Percentiles rank a stretch among this genome's conserved stretches.
phyloP scores from a whole-genome alignment of 116 monocot genomes.

The Posidonia oceanica region DNA sequence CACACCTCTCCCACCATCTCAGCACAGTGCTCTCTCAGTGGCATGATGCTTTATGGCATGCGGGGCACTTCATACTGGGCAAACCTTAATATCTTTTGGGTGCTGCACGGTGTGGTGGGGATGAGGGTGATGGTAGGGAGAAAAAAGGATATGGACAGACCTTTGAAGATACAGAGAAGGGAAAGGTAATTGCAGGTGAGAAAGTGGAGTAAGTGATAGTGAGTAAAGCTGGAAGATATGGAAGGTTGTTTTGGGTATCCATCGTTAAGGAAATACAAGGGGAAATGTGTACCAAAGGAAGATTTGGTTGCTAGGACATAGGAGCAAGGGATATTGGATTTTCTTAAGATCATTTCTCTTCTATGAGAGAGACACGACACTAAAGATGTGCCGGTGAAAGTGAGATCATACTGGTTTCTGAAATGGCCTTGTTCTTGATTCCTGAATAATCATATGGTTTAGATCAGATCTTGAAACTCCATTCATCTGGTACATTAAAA shows the following conservation, averaged over 20 bases:
- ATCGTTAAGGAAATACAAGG: too few relatives aligned
- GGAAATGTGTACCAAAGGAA: too few relatives aligned
- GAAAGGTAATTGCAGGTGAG: neutral
- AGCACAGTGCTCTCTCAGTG: conserved; percentile 2
- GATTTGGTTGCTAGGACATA: too few relatives aligned
- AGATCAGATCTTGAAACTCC: neutral
- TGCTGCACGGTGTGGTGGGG: neutral
- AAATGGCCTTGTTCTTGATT: neutral
- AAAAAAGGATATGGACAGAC: neutral
- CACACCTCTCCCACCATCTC: neutral
- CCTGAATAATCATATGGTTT: too few relatives aligned
- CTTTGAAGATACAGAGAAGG: neutral
- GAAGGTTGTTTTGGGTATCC: too few relatives aligned
- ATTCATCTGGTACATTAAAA: neutral
- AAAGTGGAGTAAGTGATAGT: conserved; percentile 1
- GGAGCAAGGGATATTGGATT: neutral
- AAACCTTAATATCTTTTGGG: conserved; percentile 4
- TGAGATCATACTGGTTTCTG: neutral
- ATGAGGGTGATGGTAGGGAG: neutral
- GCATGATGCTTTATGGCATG: conserved; percentile 1
- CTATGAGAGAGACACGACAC: too few relatives aligned
- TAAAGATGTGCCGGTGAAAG: neutral
- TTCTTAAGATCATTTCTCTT: neutral
- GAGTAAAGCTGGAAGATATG: conserved; percentile 6
- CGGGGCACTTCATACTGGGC: neutral